Evolutionary conservation across 2,329 filamentous ascomycete species (phyloP).

Genomic region (Fusarium caatingaense): DNA sequence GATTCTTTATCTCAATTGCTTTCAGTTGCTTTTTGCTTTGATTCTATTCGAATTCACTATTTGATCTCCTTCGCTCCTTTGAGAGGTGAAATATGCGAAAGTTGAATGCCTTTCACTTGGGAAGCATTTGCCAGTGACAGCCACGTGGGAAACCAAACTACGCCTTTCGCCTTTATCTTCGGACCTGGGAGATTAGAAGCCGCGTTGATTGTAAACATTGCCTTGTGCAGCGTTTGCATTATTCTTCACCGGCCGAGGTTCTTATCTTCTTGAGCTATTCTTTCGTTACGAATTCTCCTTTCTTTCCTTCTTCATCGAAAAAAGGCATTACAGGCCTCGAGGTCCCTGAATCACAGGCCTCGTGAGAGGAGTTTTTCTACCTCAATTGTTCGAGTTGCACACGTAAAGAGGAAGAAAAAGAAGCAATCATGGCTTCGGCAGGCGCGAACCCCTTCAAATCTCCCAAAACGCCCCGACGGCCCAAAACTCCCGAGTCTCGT

Average conservation of each 20-base stretch:
- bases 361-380: not conserved
- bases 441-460: slow-evolving; percentile 44
- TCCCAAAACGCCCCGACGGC: slow-evolving; percentile 47
- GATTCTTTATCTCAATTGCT: not conserved
- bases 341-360: slow-evolving; percentile 23
- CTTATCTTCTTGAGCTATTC: not conserved
- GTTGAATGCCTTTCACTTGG: not conserved
- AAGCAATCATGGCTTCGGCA: slow-evolving; percentile 46
- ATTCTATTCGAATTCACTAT: not conserved
- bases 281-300: not conserved
- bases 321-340: not conserved
- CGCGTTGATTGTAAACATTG: not conserved
- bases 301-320: slow-evolving; percentile 2
- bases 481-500: slow-evolving; percentile 46
- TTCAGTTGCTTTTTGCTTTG: not conserved
- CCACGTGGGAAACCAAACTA: not conserved
- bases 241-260: not conserved
- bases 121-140: slow-evolving; percentile 15
- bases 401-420: not conserved
- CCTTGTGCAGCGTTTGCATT: not conserved
- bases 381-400: slow-evolving; percentile 12
- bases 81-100: not conserved
- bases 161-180: not conserved
- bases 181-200: not conserved
- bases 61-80: not conserved